These are phyloP conservation scores for Tanacetum coccineum DNA, from an alignment of 129 eudicot species.

Conservation along the genomic window DNA sequence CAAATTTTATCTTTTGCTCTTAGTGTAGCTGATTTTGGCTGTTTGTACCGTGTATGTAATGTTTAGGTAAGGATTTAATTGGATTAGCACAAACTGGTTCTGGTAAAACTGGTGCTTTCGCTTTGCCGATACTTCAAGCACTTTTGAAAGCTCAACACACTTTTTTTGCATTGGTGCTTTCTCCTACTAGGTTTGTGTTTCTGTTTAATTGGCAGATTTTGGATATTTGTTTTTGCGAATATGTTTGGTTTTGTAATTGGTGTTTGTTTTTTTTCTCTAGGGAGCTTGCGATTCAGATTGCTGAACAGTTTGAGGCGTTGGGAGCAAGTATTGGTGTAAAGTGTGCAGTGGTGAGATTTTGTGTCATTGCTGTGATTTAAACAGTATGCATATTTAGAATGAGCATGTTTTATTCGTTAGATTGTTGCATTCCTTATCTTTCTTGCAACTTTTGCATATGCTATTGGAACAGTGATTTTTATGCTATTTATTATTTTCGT, in stretches of 20 bases:
- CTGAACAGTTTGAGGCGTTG: constrained; percentile 86
- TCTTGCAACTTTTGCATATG: background rate
- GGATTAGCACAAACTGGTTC: constrained; percentile 99
- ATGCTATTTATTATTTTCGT: too few relatives aligned
- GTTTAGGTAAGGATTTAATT: constrained; percentile 77
- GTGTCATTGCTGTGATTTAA: background rate
- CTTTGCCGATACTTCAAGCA: constrained; percentile 75
- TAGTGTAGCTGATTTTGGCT: background rate
- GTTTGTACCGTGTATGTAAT: background rate
- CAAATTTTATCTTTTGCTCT: too few relatives aligned
- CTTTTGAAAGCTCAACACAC: constrained; percentile 52
- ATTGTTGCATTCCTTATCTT: background rate
- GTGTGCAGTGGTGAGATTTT: constrained; percentile 73
- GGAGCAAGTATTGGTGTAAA: constrained; percentile 71
- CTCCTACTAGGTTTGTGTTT: constrained; percentile 70
- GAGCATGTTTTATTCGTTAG: background rate
- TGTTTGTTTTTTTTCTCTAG: constrained; percentile 16
- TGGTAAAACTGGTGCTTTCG: constrained; percentile 96
- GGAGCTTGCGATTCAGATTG: constrained; percentile 92
- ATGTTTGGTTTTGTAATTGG: background rate
- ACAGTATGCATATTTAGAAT: background rate
- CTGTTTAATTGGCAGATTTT: background rate
- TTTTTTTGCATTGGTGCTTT: constrained; percentile 79
- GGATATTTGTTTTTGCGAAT: background rate
- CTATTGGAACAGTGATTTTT: too few relatives aligned